These are phyloP conservation scores for Phytophthora citrophthora DNA, from an alignment of 352 stramenopile genomes.

Conservation along the genomic window DNA sequence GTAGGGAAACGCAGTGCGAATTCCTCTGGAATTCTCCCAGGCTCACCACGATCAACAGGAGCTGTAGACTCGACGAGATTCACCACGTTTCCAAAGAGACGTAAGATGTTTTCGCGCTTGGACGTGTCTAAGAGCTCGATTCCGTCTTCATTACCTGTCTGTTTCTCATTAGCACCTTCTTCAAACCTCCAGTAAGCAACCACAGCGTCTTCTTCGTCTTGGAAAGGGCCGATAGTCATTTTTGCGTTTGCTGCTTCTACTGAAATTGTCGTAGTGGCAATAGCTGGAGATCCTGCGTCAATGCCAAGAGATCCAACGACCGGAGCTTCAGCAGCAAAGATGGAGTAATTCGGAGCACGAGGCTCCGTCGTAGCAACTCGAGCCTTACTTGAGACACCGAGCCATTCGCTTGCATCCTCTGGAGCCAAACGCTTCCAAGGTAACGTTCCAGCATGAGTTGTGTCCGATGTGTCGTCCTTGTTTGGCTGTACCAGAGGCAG, in stretches of 20 bases:
- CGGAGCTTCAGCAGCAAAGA: conserved; percentile 41
- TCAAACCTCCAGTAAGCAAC: conserved; percentile 90
- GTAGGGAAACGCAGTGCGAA: conserved; percentile 68
- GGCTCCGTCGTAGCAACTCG: conserved; percentile 63
- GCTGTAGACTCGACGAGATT: conserved; percentile 60
- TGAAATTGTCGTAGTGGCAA: conserved; percentile 1
- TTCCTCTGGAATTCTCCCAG: conserved; percentile 71
- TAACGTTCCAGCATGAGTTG: conserved; percentile 45
- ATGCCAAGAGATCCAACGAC: conserved; percentile 9
- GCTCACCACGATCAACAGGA: conserved; percentile 77
- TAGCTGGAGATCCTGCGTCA: conserved; percentile 3
- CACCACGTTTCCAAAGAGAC: conserved; percentile 47
- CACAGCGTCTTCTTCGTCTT: conserved; percentile 86
- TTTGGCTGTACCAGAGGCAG: conserved; percentile 18
- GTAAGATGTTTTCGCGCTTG: conserved; percentile 82
- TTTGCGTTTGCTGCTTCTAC: conserved; percentile 40
- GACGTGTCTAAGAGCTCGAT: conserved; percentile 80
- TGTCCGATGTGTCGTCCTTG: conserved; percentile 18
- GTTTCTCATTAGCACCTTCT: conserved; percentile 55
- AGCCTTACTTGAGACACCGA: conserved; percentile 46
- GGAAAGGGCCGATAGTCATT: conserved; percentile 81
- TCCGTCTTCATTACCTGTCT: conserved; percentile 18
- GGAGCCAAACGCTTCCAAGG: conserved; percentile 73
- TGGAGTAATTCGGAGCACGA: conserved; percentile 57
- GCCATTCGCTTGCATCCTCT: conserved; percentile 71